Evolutionary conservation across 129 eudicot genomes (phyloP).

Genomic region (Tanacetum coccineum): DNA sequence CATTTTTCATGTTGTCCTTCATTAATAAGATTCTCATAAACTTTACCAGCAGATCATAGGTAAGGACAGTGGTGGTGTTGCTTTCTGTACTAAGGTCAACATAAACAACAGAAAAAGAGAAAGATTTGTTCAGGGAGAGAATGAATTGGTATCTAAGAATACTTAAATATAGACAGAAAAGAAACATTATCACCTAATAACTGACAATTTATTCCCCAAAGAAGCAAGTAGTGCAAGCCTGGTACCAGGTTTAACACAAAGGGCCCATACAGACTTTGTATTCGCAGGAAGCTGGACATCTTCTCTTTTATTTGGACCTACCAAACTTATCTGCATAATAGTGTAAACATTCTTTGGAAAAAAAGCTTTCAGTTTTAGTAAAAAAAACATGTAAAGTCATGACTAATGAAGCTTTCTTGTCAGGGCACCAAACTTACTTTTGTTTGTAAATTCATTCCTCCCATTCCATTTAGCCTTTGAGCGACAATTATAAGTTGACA

Average conservation of each 20-base stretch:
- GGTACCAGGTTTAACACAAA: too few relatives aligned
- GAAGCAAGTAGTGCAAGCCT: constrained; percentile 78
- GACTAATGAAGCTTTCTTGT: constrained; percentile 7
- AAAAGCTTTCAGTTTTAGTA: too few relatives aligned
- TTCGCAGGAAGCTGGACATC: constrained; percentile 52
- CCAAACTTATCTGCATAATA: constrained; percentile 58
- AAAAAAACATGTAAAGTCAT: too few relatives aligned
- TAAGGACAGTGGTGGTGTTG: constrained; percentile 58
- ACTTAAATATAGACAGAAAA: constrained; percentile 7
- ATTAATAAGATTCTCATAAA: neutral
- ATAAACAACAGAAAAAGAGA: too few relatives aligned
- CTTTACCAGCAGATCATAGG: constrained; percentile 72
- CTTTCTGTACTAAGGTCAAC: too few relatives aligned
- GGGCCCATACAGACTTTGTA: constrained; percentile 64
- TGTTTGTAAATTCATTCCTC: constrained; percentile 57
- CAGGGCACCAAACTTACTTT: constrained; percentile 46
- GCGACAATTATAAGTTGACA: constrained; percentile 57
- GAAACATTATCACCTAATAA: constrained; percentile 48
- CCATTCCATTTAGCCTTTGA: constrained; percentile 57
- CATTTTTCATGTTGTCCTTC: too few relatives aligned
- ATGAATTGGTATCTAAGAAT: too few relatives aligned
- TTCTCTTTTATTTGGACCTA: constrained; percentile 57
- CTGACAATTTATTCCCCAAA: constrained; percentile 66
- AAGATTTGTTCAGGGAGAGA: too few relatives aligned
- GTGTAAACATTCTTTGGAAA: constrained; percentile 5